These are phyloP conservation scores for Lentinula sp. DNA, from an alignment of 768 basidiomycete species.

Conservation along the genomic window DNA sequence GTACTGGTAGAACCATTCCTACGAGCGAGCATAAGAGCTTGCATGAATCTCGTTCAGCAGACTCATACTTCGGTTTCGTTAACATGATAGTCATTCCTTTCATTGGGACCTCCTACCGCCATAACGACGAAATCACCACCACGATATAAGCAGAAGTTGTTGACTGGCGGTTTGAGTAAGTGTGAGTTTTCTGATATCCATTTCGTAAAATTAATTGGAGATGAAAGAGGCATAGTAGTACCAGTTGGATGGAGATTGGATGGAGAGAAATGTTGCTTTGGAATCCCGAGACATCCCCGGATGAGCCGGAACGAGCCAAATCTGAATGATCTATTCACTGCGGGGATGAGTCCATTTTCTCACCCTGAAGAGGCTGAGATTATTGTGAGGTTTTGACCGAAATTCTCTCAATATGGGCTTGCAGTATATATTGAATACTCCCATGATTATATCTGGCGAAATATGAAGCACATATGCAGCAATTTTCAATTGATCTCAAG, in stretches of 20 bases:
- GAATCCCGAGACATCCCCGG: neutral
- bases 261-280: neutral
- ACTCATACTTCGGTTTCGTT: conserved; percentile 83
- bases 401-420: no score
- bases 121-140: conserved; percentile 91
- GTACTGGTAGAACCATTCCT: conserved; percentile 99
- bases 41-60: neutral
- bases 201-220: conserved; percentile 83
- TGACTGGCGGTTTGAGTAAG: conserved; percentile 84
- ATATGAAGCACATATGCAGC: no score
- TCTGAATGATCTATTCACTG: no score
- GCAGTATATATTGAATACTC: no score
- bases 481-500: no score
- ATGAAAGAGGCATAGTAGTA: conserved; percentile 57
- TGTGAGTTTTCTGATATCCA: conserved; percentile 84
- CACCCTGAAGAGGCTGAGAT: no score
- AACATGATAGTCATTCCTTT: conserved; percentile 89
- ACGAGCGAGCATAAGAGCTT: neutral
- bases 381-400: no score
- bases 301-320: no score
- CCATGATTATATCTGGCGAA: no score
- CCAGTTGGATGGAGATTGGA: neutral
- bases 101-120: conserved; percentile 94
- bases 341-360: no score
- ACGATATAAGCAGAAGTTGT: conserved; percentile 81